Conservation (phyloP, 768 basidiomycete species). For the Tricholoma sp. region DNA sequence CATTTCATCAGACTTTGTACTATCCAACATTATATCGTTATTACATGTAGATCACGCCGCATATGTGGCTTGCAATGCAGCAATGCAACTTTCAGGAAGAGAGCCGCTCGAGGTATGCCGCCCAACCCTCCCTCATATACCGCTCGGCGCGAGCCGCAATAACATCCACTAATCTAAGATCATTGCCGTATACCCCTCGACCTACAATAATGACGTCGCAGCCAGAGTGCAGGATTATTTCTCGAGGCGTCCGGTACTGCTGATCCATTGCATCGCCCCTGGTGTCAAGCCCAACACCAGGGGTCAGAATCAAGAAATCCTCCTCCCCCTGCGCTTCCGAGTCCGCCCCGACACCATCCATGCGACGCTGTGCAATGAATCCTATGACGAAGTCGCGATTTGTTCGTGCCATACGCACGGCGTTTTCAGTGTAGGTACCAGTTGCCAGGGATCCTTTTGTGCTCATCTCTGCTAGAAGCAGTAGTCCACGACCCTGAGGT, state of each 20-base stretch:
- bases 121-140: conserved; percentile 86
- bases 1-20: not conserved
- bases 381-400: conserved; percentile 89
- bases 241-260: conserved; percentile 85
- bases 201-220: conserved; percentile 98
- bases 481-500: conserved; percentile 78
- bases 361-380: conserved; percentile 86
- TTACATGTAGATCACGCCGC: not conserved
- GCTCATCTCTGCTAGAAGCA: conserved; percentile 96
- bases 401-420: conserved; percentile 82
- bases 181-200: conserved; percentile 82
- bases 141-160: conserved; percentile 70
- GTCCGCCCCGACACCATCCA: conserved; percentile 58
- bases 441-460: conserved; percentile 80
- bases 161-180: conserved; percentile 35
- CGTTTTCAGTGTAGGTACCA: conserved; percentile 77
- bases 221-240: conserved; percentile 76
- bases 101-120: conserved; percentile 70
- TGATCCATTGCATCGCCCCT: conserved; percentile 89
- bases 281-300: conserved; percentile 81
- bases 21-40: not conserved
- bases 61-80: not conserved
- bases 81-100: not conserved
- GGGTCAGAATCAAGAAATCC: conserved; percentile 89
- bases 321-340: conserved; percentile 34